Base-by-base conservation (phyloP, 805 yeast genomes). In the Candida insectorum region DNA sequence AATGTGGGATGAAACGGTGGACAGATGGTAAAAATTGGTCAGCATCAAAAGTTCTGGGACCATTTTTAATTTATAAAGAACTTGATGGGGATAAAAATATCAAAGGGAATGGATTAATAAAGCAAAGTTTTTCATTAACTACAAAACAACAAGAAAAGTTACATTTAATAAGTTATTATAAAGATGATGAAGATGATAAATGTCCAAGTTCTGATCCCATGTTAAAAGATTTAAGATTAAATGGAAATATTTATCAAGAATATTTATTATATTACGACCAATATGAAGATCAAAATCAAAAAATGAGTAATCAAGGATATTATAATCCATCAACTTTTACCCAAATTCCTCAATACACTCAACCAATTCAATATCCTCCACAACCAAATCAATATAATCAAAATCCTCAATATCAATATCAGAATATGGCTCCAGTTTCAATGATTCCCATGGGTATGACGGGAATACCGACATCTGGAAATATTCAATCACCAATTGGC, bases 1-100 rank as follows among this genome's bases (percentile, higher is more conserved):
- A 76, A 44, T 77, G 85, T 26, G 82, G 79, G 12, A 80, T 83
- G 78, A 72, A 77, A 41, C 60, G 89, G 18, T 82, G 91, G 89
- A 82, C 89, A 1, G 91, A 82, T 48, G 86, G 89, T 13, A 72
- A 73, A 41, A 67, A 72, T 21, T 82, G 91, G 89, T 68, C 77
- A 38, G 85, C 88, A 2, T 76, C 84, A 0, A 66, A 87, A 38
- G 87, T 83, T 1, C 68, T 71, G 4, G 84, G 85, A 4, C 66
- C 73, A 2, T 81, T 81, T 47, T 57, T 81, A 19, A 39, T 45
- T n/a, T 48, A 51, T 25, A 69, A 74, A 33, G 87, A 82, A 50
- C 71, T 79, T 65, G 79, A 76, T 26, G 39, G 52, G 43, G 37
- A 48, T 22, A 34, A 44, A 40, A 19, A 35, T 13, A 26, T 48